Evolutionary conservation across 495 filamentous ascomycete genomes (phyloP).

Genomic region (Lophium mytilinum): DNA sequence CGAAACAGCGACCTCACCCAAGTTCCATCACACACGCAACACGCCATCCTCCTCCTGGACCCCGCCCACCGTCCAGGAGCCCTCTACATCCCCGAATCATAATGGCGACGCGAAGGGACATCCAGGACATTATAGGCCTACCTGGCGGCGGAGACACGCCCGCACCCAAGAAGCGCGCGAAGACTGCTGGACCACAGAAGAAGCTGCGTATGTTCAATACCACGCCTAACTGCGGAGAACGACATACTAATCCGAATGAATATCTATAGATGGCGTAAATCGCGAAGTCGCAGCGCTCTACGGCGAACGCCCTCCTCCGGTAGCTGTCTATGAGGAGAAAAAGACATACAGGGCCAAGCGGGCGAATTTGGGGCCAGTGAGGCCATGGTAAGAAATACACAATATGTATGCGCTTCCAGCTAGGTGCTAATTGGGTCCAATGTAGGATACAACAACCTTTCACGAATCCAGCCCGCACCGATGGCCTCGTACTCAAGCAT

Average conservation of each 20-base stretch:
- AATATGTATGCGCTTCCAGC: background rate
- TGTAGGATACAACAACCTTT: slow-evolving; percentile 39
- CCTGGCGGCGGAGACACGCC: slow-evolving; percentile 5
- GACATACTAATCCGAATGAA: background rate
- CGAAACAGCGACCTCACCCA: too few relatives aligned
- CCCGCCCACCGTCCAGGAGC: too few relatives aligned
- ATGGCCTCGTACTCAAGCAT: slow-evolving; percentile 56
- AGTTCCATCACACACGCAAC: too few relatives aligned
- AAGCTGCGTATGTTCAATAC: slow-evolving; percentile 17
- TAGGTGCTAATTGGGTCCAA: slow-evolving; percentile 39
- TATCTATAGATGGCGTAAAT: slow-evolving; percentile 59
- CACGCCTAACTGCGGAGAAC: slow-evolving; percentile 10
- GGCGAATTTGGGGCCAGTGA: slow-evolving; percentile 13
- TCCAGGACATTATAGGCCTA: slow-evolving; percentile 29
- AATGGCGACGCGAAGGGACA: slow-evolving; percentile 29
- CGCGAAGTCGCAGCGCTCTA: slow-evolving; percentile 58
- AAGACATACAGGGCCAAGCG: slow-evolving; percentile 50
- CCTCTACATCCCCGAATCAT: background rate
- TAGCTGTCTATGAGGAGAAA: slow-evolving; percentile 53
- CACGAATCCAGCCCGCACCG: slow-evolving; percentile 49
- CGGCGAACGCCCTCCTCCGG: slow-evolving; percentile 60
- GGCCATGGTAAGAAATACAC: slow-evolving; percentile 5
- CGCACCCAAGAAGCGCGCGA: slow-evolving; percentile 14
- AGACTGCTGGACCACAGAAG: slow-evolving; percentile 11
- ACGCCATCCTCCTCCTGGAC: too few relatives aligned